Base-by-base conservation (phyloP, 169 alveolate species). In the Plasmodium reichenowi region DNA sequence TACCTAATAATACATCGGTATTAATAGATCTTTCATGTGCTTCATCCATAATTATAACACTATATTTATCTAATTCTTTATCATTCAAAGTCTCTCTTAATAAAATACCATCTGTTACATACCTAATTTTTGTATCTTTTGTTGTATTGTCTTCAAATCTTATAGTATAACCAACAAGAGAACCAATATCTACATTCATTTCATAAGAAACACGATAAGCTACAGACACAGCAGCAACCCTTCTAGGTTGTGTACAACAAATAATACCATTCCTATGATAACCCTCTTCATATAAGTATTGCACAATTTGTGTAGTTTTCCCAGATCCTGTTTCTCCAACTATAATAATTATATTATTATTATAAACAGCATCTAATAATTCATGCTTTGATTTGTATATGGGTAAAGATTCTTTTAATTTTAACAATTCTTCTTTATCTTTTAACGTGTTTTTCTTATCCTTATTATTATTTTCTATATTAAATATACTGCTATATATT, bases 321-420 rank as follows among this genome's bases (percentile, higher is more conserved):
- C 99, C 99, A 43, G 99, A 96, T 17, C 99, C 99, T 0, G 99
- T 99, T 95, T 99, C 99, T 52, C 99, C 99, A 15, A 98, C 99
- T 12, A 99, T 98, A 15, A 99, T 96, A 58, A 98, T 94, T 22
- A 99, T 97, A 94, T 95, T 96, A 92, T 97, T 97, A 66, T 94
- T 87, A 54, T 75, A 89, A n/a, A 94, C 93, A 24, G 90, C 88
- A 29, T 93, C 94, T 54, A 93, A 56, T 72, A 94, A 88, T 72
- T 93, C 96, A 29, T 95, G 92, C 26, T 91, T 89, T 47, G 94
- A 88, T 89, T 92, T 88, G 64, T 72, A 94, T 43, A 92, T 94
- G 54, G 96, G 95, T 32, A 94, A 86, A 70, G 89, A 68, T 64
- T 87, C 88, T 43, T 94, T 73, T 8, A 91, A 75, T 13, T 67